These are phyloP conservation scores for Cinnamomum chago DNA, from an alignment of 164 flowering plant species.

Conservation along the genomic window DNA sequence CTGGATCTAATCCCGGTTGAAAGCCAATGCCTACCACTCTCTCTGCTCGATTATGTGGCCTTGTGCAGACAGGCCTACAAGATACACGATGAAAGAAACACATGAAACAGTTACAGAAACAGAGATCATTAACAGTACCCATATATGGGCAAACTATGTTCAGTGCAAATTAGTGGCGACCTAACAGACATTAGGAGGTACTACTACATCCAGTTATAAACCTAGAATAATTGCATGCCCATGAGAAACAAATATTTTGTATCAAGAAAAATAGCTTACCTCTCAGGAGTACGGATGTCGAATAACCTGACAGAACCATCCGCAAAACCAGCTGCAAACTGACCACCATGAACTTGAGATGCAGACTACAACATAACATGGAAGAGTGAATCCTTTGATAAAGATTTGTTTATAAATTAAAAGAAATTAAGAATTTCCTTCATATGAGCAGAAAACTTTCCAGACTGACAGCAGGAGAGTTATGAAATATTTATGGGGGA, in stretches of 20 bases:
- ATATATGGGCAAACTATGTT: not conserved
- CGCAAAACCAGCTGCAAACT: slow-evolving; percentile 79
- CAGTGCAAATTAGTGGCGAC: not conserved
- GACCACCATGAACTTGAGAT: slow-evolving; percentile 95
- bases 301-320: slow-evolving; percentile 87
- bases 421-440: not conserved
- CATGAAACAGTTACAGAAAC: not conserved
- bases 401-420: no score
- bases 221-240: not conserved
- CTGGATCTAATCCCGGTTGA: slow-evolving; percentile 89
- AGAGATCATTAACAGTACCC: not conserved
- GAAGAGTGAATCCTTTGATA: not conserved
- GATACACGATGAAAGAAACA: not conserved
- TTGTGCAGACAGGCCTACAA: slow-evolving; percentile 63
- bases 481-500: not conserved
- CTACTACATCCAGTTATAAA: not conserved
- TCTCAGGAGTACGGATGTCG: slow-evolving; percentile 83
- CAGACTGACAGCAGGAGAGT: not conserved
- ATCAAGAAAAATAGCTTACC: slow-evolving; percentile 34
- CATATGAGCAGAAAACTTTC: not conserved
- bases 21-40: slow-evolving; percentile 86
- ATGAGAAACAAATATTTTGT: not conserved
- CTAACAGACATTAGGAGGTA: not conserved
- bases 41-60: slow-evolving; percentile 66
- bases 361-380: slow-evolving; percentile 56